Evolutionary conservation across 1,284 basidiomycete species (phyloP), one percentile per base, ranked within the genome.

Genomic region (Heterobasidion irregulare): DNA sequence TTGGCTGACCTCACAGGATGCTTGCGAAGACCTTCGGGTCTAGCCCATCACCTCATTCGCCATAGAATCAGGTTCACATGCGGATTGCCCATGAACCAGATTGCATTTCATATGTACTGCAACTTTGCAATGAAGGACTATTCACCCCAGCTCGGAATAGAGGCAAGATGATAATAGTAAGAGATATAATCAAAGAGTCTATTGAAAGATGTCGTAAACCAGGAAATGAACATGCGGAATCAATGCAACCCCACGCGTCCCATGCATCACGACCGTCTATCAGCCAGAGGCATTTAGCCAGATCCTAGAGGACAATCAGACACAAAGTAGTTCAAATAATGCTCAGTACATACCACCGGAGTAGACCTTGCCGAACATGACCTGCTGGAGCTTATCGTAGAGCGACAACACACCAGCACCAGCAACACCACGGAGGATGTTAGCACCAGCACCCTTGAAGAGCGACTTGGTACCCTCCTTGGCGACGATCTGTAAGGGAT

Each of bases 381-480:
- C 69, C 69, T 87, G 75, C 74, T 96, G 94, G 70, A 95, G 84
- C 77, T 94, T 90, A 84, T 96, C 92, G 74, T 94, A 94, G 59
- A 95, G 78, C 46, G 94, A 94, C 68, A 97, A 75, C 63, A 96
- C 94, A 92, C 94, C 94, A 74, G 94, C 94, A 78, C 94, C 94
- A 68, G 94, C 94, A 70, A 96, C 90, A 85, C 94, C 93, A 89
- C 94, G 94, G 67, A 97, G 91, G 65, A 96, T 94, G 82, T 97
- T 96, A 73, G 94, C 94, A 83, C 92, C 94, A 68, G 94, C 93
- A 78, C 91, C 92, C 83, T 92, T 93, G 85, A 94, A 94, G 67
- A 96, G 80, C 38, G 92, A 94, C 72, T 84, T 86, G 57, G 79
- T 72, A 68, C 94, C 94, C 78, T 97, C 94, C 82, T 93, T 93